phyloP scores from a whole-genome alignment of 2,329 filamentous ascomycete genomes.

The Fusarium sp. region DNA sequence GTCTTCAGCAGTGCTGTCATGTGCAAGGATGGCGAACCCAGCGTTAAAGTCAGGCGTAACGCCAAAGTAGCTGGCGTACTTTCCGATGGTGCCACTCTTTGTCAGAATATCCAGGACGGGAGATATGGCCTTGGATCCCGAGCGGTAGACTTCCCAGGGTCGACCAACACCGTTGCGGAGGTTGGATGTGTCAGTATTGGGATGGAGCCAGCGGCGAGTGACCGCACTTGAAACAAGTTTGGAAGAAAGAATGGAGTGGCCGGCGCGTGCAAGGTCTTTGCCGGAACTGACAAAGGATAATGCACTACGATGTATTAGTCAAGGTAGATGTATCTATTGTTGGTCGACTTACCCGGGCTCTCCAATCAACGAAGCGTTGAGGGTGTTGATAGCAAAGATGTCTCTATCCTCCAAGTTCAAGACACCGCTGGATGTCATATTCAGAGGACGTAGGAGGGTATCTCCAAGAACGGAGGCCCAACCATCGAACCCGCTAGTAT shows the following conservation, averaged over 20 bases:
- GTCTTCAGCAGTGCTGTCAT: conserved; percentile 40
- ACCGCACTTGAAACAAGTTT: conserved; percentile 29
- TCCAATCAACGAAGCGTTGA: conserved; percentile 16
- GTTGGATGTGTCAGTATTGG: conserved; percentile 46
- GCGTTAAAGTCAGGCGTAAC: conserved; percentile 28
- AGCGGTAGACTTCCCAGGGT: conserved; percentile 49
- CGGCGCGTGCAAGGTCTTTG: conserved; percentile 32
- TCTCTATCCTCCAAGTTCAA: not conserved
- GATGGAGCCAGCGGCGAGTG: conserved; percentile 47
- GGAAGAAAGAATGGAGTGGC: conserved; percentile 35
- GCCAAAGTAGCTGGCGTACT: conserved; percentile 44
- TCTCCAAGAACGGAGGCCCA: conserved; percentile 14
- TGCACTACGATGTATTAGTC: conserved; percentile 4
- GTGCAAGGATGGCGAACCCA: conserved; percentile 48
- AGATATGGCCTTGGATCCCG: conserved; percentile 30
- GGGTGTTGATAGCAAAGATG: conserved; percentile 16
- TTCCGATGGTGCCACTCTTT: conserved; percentile 42
- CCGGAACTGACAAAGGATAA: conserved; percentile 33
- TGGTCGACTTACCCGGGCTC: conserved; percentile 23
- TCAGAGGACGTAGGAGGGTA: conserved; percentile 10
- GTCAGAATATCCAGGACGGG: conserved; percentile 43
- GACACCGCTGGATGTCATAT: conserved; percentile 22
- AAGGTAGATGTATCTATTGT: fast-evolving
- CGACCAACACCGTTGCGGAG: conserved; percentile 47
- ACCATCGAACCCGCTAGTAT: fast-evolving